A percentile compares a stretch with the other conserved stretches of the same genome.
Evolutionary conservation across 768 basidiomycete species (phyloP).

Genomic region (Tricholoma hemisulphureum): DNA sequence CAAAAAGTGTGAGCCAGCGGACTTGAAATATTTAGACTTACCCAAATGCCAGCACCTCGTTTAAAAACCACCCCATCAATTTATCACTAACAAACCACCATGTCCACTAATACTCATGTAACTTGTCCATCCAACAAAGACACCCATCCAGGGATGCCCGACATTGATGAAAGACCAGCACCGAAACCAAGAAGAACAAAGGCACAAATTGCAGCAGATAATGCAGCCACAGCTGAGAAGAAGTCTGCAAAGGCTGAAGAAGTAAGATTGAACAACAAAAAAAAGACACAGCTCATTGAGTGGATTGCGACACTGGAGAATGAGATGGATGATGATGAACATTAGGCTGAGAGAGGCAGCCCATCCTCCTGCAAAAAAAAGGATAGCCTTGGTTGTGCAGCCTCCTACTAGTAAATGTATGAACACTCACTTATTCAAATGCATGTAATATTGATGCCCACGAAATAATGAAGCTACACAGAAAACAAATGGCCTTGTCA

Average conservation of each 20-base stretch:
- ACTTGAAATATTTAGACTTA: not conserved
- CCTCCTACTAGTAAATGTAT: not conserved
- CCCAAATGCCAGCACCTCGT: not conserved
- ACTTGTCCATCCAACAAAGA: conserved; percentile 1
- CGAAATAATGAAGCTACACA: not conserved
- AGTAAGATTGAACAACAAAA: not conserved
- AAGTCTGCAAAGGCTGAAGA: conserved; percentile 1
- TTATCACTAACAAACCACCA: not conserved
- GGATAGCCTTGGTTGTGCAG: not conserved
- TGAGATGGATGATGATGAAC: not conserved
- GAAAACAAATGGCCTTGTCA: not conserved
- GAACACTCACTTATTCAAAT: not conserved
- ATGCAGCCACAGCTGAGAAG: not conserved
- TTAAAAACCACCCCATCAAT: not conserved
- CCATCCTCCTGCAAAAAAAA: conserved; percentile 1
- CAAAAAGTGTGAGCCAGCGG: not conserved
- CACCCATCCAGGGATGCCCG: conserved; percentile 1
- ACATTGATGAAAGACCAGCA: conserved; percentile 1
- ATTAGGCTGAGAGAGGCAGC: not conserved
- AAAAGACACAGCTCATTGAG: not conserved
- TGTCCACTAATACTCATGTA: not conserved
- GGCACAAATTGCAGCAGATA: conserved; percentile 1
- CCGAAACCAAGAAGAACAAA: not conserved
- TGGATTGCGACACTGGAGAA: conserved; percentile 1
- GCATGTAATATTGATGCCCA: not conserved